Base-by-base conservation (phyloP, 306 rosid species). In the Potentilla sterilis region DNA sequence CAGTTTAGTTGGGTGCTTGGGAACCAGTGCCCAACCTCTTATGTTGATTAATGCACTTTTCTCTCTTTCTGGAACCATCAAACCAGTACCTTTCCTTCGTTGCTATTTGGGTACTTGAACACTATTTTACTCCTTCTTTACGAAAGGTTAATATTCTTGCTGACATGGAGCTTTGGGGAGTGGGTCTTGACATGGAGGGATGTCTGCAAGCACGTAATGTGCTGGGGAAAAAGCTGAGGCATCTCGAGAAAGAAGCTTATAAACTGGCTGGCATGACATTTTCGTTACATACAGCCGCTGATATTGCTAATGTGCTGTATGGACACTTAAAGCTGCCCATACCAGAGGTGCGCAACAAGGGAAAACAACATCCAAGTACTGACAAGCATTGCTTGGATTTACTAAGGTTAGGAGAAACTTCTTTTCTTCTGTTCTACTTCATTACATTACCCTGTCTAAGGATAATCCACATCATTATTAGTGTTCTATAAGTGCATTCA, bases 151-250 rank as follows among this genome's bases (percentile, higher is more conserved):
- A 88, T 77, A 81, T 95, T 83, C 93, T 95, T 79, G 98, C 97
- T 64, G 98, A 95, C 82, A 90, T 95, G 98, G 98, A 95, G 81
- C 85, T 87, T 66, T 90, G 95, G 91, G 98, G 98, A 62, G 91
- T 95, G 54, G 98, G 98, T 75, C 93, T 95, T 59, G 93, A 95
- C 87, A 81, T 95, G 89, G 97, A 92, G 87, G 82, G 92, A 54
- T 95, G 97, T 83, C 87, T 90, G 74, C 90, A 81, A 77, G 96
- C 97, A 75, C 96, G 98, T 65, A 87, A 86, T 80, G 81, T 86
- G 83, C 80, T 92, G 88, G 90, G 86, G 34, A 90, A 84, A 72
- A 92, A 91, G 81, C 90, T 92, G 51, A 88, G 82, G 80, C 69
- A 77, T 79, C 97, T 95, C 47, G 98, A 95, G 85, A 91, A 89